A percentile compares a stretch with the other conserved stretches of the same genome.
phyloP scores from a whole-genome alignment of 768 basidiomycete genomes.

The Tylopilus vinaceipallidus region DNA sequence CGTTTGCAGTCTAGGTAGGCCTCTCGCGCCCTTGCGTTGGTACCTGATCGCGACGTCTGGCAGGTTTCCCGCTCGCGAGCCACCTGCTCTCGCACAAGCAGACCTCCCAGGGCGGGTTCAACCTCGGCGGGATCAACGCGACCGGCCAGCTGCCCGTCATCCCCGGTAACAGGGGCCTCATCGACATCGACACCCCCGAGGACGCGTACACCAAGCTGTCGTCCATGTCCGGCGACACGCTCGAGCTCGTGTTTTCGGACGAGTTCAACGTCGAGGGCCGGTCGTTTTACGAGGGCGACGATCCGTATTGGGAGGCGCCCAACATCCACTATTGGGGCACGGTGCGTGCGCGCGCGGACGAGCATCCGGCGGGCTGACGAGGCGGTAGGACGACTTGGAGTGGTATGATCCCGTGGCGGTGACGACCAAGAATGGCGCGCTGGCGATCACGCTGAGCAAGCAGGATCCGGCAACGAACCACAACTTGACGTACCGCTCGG shows the following conservation, averaged over 20 bases:
- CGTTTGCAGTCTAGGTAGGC: slow-evolving; percentile 17
- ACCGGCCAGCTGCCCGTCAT: slow-evolving; percentile 60
- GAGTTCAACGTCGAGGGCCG: slow-evolving; percentile 78
- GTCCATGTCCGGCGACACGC: slow-evolving; percentile 36
- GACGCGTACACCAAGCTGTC: slow-evolving; percentile 39
- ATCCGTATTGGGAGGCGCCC: slow-evolving; percentile 55
- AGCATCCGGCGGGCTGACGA: slow-evolving; percentile 2
- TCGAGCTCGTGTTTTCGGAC: slow-evolving; percentile 71
- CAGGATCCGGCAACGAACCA: slow-evolving; percentile 41
- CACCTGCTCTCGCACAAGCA: slow-evolving; percentile 42
- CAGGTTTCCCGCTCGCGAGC: slow-evolving; percentile 49
- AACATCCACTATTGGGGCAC: slow-evolving; percentile 69
- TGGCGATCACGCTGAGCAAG: slow-evolving; percentile 49
- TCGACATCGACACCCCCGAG: slow-evolving; percentile 55
- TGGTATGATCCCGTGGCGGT: slow-evolving; percentile 57
- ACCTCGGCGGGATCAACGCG: slow-evolving; percentile 72
- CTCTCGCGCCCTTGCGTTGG: not conserved
- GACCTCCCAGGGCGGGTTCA: slow-evolving; percentile 55
- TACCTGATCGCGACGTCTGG: not conserved
- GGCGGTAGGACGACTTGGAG: slow-evolving; percentile 41
- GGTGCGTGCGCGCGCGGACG: slow-evolving; percentile 32
- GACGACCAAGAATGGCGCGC: slow-evolving; percentile 50
- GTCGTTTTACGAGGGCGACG: slow-evolving; percentile 67
- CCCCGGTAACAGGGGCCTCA: slow-evolving; percentile 44
- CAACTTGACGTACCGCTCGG: slow-evolving; percentile 45